phyloP scores from a whole-genome alignment of 768 basidiomycete species.

The Exsudoporus frostii region DNA sequence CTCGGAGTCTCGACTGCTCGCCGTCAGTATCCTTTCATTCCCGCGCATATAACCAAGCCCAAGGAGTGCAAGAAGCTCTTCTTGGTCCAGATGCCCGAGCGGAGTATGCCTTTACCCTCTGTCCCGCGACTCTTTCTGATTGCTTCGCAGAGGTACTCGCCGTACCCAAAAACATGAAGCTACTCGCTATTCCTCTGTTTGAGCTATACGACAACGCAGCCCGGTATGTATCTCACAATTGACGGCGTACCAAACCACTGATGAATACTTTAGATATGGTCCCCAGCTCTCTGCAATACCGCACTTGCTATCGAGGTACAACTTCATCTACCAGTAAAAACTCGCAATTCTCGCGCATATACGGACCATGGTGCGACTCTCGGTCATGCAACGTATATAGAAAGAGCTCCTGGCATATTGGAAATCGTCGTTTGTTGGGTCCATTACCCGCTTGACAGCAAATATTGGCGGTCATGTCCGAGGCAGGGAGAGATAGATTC shows the following conservation, averaged over 20 bases:
- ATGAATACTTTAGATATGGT: conserved; percentile 56
- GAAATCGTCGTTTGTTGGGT: not conserved
- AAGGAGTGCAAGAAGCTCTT: conserved; percentile 98
- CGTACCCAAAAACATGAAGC: conserved; percentile 98
- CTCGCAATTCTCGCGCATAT: not conserved
- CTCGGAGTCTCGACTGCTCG: not conserved
- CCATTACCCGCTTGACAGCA: not conserved
- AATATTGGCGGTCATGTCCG: not conserved
- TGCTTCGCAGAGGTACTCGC: conserved; percentile 77
- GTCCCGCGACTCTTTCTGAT: not conserved
- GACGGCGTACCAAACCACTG: not conserved
- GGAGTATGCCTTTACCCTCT: conserved; percentile 54
- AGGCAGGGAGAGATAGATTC: not conserved
- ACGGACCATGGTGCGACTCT: not conserved
- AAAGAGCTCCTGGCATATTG: not conserved
- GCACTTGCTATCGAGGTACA: conserved; percentile 82
- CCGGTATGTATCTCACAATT: conserved; percentile 41
- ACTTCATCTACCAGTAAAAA: conserved; percentile 71
- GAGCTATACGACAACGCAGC: conserved; percentile 98
- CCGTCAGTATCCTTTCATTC: conserved; percentile 84
- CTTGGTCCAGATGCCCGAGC: conserved; percentile 92
- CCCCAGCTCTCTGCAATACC: conserved; percentile 94
- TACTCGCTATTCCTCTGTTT: conserved; percentile 93
- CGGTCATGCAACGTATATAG: not conserved
- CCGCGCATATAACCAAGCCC: conserved; percentile 94